phyloP scores from a whole-genome alignment of 169 alveolate species.

The Neospora caninum region DNA sequence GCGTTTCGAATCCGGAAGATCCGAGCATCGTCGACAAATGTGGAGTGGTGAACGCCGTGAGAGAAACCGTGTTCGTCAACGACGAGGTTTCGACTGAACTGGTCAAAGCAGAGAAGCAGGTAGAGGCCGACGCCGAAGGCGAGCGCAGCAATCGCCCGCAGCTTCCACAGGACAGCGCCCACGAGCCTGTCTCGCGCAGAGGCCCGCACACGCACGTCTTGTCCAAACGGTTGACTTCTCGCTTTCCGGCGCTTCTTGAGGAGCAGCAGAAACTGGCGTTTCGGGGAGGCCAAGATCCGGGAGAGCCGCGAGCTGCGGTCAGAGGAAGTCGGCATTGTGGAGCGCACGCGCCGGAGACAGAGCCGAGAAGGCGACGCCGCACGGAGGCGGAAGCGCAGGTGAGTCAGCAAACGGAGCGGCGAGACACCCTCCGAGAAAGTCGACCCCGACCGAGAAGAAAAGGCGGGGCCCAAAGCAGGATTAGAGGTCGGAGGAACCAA shows the following conservation, averaged over 20 bases:
- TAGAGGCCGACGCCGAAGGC: neutral
- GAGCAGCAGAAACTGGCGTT: neutral
- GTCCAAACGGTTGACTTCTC: neutral
- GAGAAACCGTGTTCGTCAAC: slow-evolving; percentile 45
- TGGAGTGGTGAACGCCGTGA: slow-evolving; percentile 1
- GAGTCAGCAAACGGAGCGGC: no score
- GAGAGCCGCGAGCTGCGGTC: neutral
- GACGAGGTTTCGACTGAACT: neutral
- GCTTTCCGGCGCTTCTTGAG: neutral
- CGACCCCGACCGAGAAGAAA: no score
- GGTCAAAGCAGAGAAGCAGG: slow-evolving; percentile 1
- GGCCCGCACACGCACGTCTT: neutral
- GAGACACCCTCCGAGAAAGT: no score
- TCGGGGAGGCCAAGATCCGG: neutral
- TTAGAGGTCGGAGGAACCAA: no score
- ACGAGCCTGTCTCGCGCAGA: neutral
- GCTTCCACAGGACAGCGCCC: neutral
- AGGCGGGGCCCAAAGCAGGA: no score
- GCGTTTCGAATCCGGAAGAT: neutral
- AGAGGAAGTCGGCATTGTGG: no score
- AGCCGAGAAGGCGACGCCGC: no score
- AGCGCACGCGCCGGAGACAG: no score
- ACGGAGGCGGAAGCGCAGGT: no score
- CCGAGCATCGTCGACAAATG: neutral
- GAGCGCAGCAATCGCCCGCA: neutral